Base-by-base conservation (phyloP, 2,329 filamentous ascomycete species). In the Thyridium curvatum region DNA sequence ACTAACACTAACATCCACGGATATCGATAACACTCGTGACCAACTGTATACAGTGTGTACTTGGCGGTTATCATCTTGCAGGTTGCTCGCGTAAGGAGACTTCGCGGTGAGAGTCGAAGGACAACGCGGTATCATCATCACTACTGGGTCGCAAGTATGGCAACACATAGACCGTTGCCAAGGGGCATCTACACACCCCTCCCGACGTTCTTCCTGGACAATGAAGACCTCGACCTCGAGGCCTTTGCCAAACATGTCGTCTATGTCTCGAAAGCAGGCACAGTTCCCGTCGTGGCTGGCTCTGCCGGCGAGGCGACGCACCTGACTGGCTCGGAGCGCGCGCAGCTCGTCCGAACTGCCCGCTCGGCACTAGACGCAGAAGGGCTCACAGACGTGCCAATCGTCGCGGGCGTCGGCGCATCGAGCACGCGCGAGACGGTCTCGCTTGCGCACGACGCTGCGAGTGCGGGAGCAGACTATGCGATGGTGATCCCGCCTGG, bases 391-490 rank as follows among this genome's bases (percentile, higher is more conserved):
- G 42, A 59, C 13, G 65, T 66, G 34, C 68, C 66, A 1, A 55
- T 71, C 4, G 62, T 69, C 3, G 68, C 66, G 3, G 68, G 68
- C 5, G 62, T 69, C 17, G 65, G 60, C 0, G 66, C 61, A 1
- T 51, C 56, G 33, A 57, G 53, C 36, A 62, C 59, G 1, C 51
- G 53, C 29, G 58, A 63, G 48, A 58, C 4, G 21, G 50, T 63
- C 9, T 47, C 49, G 14, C 50, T 63, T 0, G 60, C 60, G 2
- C 48, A 58, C 10, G 63, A 66, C 28, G 62, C 65, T 0, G 51
- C 53, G 4, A 48, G 49, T 2, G 61, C 63, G 0, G 65, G 65
- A 0, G 64, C 65, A 0, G 55, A 55, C 14, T 66, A 56, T 45
- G 63, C 55, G 0, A 47, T 66, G 15, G 45, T 65, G 12, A 50